A percentile compares a stretch with the other conserved stretches of the same genome.
Evolutionary conservation across 106 monocot genomes (phyloP).

Genomic region (Cymbidium sinense): DNA sequence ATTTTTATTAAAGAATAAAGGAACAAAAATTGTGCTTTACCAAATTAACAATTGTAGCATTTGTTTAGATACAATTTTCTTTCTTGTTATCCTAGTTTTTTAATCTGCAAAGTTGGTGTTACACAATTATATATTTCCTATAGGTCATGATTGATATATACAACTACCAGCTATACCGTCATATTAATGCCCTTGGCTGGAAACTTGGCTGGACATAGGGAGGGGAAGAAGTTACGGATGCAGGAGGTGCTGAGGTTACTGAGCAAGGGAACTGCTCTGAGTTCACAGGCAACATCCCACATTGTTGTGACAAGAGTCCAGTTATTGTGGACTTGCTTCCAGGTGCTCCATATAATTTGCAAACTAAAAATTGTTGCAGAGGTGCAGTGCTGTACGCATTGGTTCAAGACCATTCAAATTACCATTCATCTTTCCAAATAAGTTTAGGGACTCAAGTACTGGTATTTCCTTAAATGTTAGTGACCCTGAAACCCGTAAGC

Average conservation of each 20-base stretch:
- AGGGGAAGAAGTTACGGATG: slow-evolving; percentile 52
- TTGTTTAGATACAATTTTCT: too few relatives aligned
- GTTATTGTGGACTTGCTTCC: slow-evolving; percentile 58
- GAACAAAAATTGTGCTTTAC: too few relatives aligned
- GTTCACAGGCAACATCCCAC: slow-evolving; percentile 36
- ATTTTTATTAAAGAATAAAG: too few relatives aligned
- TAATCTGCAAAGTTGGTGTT: too few relatives aligned
- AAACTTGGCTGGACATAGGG: slow-evolving; percentile 64
- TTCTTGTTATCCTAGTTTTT: too few relatives aligned
- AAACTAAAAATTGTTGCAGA: slow-evolving; percentile 65
- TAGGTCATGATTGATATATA: slow-evolving; percentile 51
- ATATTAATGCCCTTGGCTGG: slow-evolving; percentile 82
- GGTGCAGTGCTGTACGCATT: slow-evolving; percentile 59
- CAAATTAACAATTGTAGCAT: too few relatives aligned
- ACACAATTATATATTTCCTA: neutral
- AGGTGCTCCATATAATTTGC: slow-evolving; percentile 53
- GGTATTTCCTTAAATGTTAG: neutral
- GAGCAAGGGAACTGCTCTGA: slow-evolving; percentile 74
- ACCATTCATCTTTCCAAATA: slow-evolving; percentile 47
- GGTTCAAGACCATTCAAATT: slow-evolving; percentile 28
- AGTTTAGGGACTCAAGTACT: slow-evolving; percentile 7
- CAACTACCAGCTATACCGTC: slow-evolving; percentile 77
- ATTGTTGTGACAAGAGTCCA: slow-evolving; percentile 63
- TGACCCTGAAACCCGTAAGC: neutral
- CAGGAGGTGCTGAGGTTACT: slow-evolving; percentile 63